Conservation (phyloP, 2,329 filamentous ascomycete genomes). For the Xylaria sp. region DNA sequence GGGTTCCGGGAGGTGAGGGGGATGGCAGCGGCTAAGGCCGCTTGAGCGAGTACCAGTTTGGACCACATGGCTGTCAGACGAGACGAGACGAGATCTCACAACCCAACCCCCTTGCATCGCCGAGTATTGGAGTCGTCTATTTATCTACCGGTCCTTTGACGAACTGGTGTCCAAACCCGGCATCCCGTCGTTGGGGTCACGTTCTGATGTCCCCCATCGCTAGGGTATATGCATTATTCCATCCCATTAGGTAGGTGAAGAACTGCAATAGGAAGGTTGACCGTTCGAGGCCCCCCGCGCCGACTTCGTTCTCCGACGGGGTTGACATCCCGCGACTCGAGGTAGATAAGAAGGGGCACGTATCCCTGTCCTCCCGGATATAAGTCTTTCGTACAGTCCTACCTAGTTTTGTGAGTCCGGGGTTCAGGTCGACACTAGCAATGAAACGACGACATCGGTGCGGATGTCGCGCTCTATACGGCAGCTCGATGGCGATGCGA, state of each 20-base stretch:
- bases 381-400: too few relatives aligned
- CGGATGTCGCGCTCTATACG: constrained; percentile 1
- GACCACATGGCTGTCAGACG: constrained; percentile 14
- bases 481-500: constrained; percentile 11
- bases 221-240: background rate
- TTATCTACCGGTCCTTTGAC: background rate
- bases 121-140: background rate
- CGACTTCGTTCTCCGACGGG: too few relatives aligned
- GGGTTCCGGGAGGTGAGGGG: constrained; percentile 23
- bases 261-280: background rate
- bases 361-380: too few relatives aligned
- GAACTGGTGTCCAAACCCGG: background rate
- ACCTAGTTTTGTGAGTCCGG: too few relatives aligned
- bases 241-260: background rate
- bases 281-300: background rate
- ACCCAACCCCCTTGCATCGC: background rate
- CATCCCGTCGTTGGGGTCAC: background rate
- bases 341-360: too few relatives aligned
- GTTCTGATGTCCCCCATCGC: background rate
- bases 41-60: constrained; percentile 11
- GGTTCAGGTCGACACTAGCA: too few relatives aligned
- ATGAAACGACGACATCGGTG: too few relatives aligned
- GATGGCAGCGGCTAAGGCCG: constrained; percentile 15
- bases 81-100: background rate
- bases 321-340: too few relatives aligned